Base-by-base conservation (phyloP, 495 filamentous ascomycete species). In the Penicillium simplicissimum region DNA sequence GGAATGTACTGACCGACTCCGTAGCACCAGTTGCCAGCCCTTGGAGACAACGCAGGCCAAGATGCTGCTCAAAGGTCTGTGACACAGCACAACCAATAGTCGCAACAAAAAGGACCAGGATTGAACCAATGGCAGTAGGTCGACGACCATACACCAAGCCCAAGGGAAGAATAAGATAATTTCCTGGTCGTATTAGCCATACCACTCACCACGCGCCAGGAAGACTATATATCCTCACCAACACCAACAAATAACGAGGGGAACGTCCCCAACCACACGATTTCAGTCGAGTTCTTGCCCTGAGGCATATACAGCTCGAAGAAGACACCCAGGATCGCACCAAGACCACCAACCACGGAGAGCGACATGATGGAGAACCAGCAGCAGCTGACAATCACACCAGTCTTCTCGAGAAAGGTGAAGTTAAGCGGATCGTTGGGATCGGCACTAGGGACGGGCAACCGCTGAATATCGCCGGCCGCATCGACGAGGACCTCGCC, bases 361-460 rank as follows among this genome's bases (percentile, higher is more conserved):
- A 76, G 52, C 1, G 71, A 75, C 74, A 75, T 75, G 38, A 68
- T 65, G 0, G 74, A 74, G 38, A 76, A 76, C 74, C 74, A 76
- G 57, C 74, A 76, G 54, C 72, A 76, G 31, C 71, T 69, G 35
- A 71, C 51, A 37, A 73, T 71, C 21, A 75, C 63, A 13, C 66
- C 71, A 0, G 57, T 48, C 57, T 76, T 76, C 65, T 72, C 67
- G 73, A 69, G 73, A 13, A 21, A 25, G 0, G 71, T 61, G 49
- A 67, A 75, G 58, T 76, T 74, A 33, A 76, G 64, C 4, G 74
- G 74, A 59, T 76, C 73, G 63, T 76, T 76, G 14, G 69, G 67
- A 58, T 76, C 73, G 13, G 61, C 56, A 52, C 71, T 74, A 25
- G 74, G 74, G 17, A 75, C 61, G 7, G 72, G 74, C 15, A 76